Evolutionary conservation across 768 basidiomycete genomes (phyloP), one percentile per base, ranked within the genome.

Genomic region (Xerocomus spinulosus): DNA sequence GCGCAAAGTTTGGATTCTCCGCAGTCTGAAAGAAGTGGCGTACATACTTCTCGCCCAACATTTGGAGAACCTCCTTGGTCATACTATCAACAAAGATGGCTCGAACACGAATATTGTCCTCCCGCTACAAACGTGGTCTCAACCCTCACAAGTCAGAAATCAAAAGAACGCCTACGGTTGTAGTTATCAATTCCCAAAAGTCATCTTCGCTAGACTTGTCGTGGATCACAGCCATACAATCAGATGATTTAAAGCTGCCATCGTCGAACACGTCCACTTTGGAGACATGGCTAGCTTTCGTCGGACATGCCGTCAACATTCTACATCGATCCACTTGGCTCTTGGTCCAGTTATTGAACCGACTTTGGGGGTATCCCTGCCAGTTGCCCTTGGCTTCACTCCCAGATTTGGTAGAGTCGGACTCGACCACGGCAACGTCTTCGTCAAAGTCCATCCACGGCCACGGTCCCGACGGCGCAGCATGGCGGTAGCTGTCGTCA

Each of bases 31-130:
- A 30, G 12, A 36, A 32, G 6, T 0, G 5, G 30, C 5, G 9
- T 0, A 55, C 70, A 43, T 52, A 81, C 82, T 59, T 79, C 32
- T 75, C 69, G 9, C 82, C 81, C 6, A 82, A 63, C 72, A 81
- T 80, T 54, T 78, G 73, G 34, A 82, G 56, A 8, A 79, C 73
- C 5, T 75, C 71, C 8, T 74, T 73, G 0, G 74, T 70, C 49
- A 82, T 60, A 46, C 73, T 70, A 23, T 79, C 72, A 0, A 81
- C 65, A 50, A 82, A 82, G 36, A 81, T 20, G 1, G 73, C 73
- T 17, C 77, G 70, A 5, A 78, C 61, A 26, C 76, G 72, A n/a
- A 75, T 56, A 10, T 64, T 59, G 10, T 44, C 5, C 1, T 71
- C 70, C 36, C 69, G 57, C 63, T 68, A 42, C 23, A 18, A 38